Evolutionary conservation across 768 basidiomycete genomes (phyloP), one percentile per base, ranked within the genome.

Genomic region (Calocera cornea): DNA sequence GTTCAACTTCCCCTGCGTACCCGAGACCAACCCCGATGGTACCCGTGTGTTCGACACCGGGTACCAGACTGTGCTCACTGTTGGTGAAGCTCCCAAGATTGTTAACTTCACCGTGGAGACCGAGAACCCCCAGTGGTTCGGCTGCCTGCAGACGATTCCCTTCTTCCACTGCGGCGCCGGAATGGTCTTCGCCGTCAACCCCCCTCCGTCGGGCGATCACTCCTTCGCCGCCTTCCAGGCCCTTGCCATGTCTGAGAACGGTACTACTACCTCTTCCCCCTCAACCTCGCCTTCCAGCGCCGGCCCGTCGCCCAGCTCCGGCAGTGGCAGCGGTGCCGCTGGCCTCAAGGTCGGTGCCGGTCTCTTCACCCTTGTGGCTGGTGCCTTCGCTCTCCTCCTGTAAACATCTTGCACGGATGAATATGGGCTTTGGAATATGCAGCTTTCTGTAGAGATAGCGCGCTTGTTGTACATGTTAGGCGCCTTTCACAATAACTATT

Each of bases 161-260:
- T 11, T 60, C 27, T 60, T 79, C 47, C 85, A 87, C 73, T 86
- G 85, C 72, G 80, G 79, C 0, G 72, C 76, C 49, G 85, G 85
- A 63, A 86, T 86, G 86, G 84, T 86, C 64, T 85, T 85, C 75
- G 74, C 82, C 27, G 78, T 78, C 68, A 87, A 64, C 65, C 86
- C 73, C 80, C 86, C 54, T 81, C 81, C 66, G 1, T 82, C 82
- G 70, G 84, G 81, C 68, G 69, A 78, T 47, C 74, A 86, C 76
- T 86, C 85, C 5, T 86, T 87, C 78, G 76, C 77, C 54, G 82
- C 82, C 72, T 86, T 86, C 80, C 82, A 86, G 77, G 77, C 69
- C 19, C 29, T 22, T 19, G 70, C 70, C 34, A 69, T 50, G 38
- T 34, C 34, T 12, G 16, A 33, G 29, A 67, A 33, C 34, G 49